Evolutionary conservation across 345 rosid species (phyloP), one percentile per base, ranked within the genome.

Genomic region (Lepidium aucheri): DNA sequence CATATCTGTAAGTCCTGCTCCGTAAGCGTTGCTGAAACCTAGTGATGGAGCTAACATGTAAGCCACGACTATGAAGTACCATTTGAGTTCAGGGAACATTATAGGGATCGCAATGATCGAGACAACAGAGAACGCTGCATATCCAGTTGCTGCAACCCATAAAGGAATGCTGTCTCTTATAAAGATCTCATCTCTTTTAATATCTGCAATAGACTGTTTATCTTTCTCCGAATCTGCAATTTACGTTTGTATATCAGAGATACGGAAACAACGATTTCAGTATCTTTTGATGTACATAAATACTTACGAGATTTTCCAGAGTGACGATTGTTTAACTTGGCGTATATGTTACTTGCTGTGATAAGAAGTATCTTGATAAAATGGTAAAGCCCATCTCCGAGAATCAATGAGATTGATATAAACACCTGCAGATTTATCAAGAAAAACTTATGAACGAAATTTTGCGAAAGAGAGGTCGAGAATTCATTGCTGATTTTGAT

Each of bases 351-450:
- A 59, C 55, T 47, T 20, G 84, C 88, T 42, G 86, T 86, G 61
- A 77, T 75, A 53, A 54, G 70, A 12, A 93, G 77, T 64, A 86
- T 88, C 81, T 90, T 93, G 65, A 88, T 70, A 81, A 93, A 93
- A 52, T 90, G 86, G 89, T 90, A 90, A 59, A 93, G 85, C 5
- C 98, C 98, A 39, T 93, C 98, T 18, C 97, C 97, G 0, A 93
- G 86, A 60, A 93, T 88, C 59, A 88, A 72, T 36, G 98, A 78
- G 58, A 93, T 90, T 32, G 96, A 82, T 76, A 93, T 69, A 47
- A 93, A 93, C 53, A 90, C 96, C 95, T 92, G 83, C 71, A 11
- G 22, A 44, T 1, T 34, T 15, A 43, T 5, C 30, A 67, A 78
- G n/a, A 5, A 20, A 33, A 10, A 3, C 3, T 14, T 16, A 13